Evolutionary conservation across 306 rosid species (phyloP).

Genomic region (Cyclanthera cordifolia): DNA sequence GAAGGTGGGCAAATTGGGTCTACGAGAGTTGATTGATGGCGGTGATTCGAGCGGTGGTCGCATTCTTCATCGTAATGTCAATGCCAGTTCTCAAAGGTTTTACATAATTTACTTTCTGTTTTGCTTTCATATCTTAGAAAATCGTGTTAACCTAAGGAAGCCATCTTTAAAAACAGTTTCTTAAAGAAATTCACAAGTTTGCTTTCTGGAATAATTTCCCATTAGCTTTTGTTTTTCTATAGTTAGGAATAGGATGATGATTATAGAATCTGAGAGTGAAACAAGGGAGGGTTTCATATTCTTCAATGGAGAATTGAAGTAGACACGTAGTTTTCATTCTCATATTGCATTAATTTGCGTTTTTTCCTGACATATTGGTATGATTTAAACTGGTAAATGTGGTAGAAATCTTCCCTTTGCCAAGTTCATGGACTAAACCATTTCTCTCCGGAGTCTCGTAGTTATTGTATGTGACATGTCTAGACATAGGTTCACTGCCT

Average conservation of each 20-base stretch:
- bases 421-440: not conserved
- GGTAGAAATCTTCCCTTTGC: not conserved
- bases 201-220: not conserved
- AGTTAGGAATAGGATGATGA: not conserved
- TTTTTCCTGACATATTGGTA: not conserved
- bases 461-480: not conserved
- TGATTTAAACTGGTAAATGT: not conserved
- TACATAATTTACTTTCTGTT: not conserved
- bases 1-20: constrained; percentile 41
- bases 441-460: not conserved
- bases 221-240: not conserved
- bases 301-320: not conserved
- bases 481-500: not conserved
- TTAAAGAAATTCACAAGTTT: not conserved
- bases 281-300: not conserved
- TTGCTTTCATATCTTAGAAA: not conserved
- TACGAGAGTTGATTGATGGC: constrained; percentile 60
- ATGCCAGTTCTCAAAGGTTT: constrained; percentile 60
- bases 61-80: constrained; percentile 76
- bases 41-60: constrained; percentile 43
- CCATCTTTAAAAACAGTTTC: not conserved
- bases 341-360: not conserved
- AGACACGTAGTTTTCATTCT: not conserved
- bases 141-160: not conserved
- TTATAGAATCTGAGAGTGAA: not conserved